These are phyloP conservation scores for Candolleomyces eurysporus DNA, from an alignment of 768 basidiomycete species.

Conservation along the genomic window DNA sequence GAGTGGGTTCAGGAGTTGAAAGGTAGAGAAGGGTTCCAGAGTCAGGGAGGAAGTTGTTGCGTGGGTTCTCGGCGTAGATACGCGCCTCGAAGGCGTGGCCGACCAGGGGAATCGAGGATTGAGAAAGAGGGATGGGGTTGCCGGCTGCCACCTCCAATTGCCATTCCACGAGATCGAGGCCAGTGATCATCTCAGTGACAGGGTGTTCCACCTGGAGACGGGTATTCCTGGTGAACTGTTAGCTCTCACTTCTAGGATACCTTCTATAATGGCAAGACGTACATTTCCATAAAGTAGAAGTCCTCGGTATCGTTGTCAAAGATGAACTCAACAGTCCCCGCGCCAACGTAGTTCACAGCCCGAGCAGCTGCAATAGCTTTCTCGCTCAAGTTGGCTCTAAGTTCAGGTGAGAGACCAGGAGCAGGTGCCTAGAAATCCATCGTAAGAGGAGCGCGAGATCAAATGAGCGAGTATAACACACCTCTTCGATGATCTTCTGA, in stretches of 20 bases:
- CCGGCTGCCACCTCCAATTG: slow-evolving; percentile 92
- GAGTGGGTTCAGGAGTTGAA: slow-evolving; percentile 74
- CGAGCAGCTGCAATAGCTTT: slow-evolving; percentile 92
- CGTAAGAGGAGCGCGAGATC: background rate
- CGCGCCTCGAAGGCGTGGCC: slow-evolving; percentile 95
- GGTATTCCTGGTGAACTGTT: slow-evolving; percentile 59
- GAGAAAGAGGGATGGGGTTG: slow-evolving; percentile 76
- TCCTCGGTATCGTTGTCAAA: slow-evolving; percentile 86
- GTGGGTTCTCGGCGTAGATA: slow-evolving; percentile 94
- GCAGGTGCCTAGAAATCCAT: slow-evolving; percentile 68
- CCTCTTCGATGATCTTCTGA: slow-evolving; percentile 95
- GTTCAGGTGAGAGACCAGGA: slow-evolving; percentile 76
- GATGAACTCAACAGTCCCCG: slow-evolving; percentile 93
- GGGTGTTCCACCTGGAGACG: slow-evolving; percentile 88
- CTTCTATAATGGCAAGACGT: slow-evolving; percentile 21
- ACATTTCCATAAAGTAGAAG: slow-evolving; percentile 98
- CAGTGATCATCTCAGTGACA: slow-evolving; percentile 94
- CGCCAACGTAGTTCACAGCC: slow-evolving; percentile 89
- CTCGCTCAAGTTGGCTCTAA: slow-evolving; percentile 75
- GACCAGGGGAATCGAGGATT: slow-evolving; percentile 77
- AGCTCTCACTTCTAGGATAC: background rate
- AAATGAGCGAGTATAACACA: slow-evolving; percentile 19
- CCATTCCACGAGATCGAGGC: slow-evolving; percentile 93
- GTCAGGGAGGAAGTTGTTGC: slow-evolving; percentile 91
- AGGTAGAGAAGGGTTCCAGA: slow-evolving; percentile 81